Conservation (phyloP, 73 alveolate species). For the Tetrahymena borealis region DNA sequence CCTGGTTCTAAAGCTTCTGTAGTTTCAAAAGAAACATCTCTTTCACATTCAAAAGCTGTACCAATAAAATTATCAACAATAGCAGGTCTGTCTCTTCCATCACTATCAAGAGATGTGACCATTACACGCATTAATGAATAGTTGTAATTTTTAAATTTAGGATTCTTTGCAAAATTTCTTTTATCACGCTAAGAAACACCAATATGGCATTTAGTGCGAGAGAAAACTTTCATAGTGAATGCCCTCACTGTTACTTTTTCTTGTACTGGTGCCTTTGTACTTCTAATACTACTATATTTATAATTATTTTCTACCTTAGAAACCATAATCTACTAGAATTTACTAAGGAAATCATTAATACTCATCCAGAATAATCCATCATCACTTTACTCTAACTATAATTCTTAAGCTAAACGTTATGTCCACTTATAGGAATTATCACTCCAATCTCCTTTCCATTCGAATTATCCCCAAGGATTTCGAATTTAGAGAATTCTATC, state of each 20-base stretch:
- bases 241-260: slow-evolving; percentile 44
- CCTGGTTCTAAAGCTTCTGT: slow-evolving; percentile 60
- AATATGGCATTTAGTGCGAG: slow-evolving; percentile 46
- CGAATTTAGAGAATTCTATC: slow-evolving; percentile 35
- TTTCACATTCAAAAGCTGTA: slow-evolving; percentile 73
- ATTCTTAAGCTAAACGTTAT: slow-evolving; percentile 66
- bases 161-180: slow-evolving; percentile 54
- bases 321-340: slow-evolving; percentile 78
- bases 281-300: slow-evolving; percentile 48
- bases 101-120: slow-evolving; percentile 17
- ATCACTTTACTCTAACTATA: slow-evolving; percentile 66
- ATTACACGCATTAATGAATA: slow-evolving; percentile 51
- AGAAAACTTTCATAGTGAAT: slow-evolving; percentile 38
- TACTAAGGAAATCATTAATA: slow-evolving; percentile 69
- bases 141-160: slow-evolving; percentile 47
- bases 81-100: slow-evolving; percentile 16
- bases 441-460: slow-evolving; percentile 74
- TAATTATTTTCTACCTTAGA: slow-evolving; percentile 74
- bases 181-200: slow-evolving; percentile 52
- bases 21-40: slow-evolving; percentile 77
- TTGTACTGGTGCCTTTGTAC: slow-evolving; percentile 45
- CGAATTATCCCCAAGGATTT: slow-evolving; percentile 47
- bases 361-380: slow-evolving; percentile 87
- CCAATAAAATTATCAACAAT: slow-evolving; percentile 55
- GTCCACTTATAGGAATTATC: slow-evolving; percentile 80